Percentiles rank a stretch among this genome's conserved stretches.
Conservation (phyloP, 2,329 filamentous ascomycete genomes). For the Fusarium compactum region DNA sequence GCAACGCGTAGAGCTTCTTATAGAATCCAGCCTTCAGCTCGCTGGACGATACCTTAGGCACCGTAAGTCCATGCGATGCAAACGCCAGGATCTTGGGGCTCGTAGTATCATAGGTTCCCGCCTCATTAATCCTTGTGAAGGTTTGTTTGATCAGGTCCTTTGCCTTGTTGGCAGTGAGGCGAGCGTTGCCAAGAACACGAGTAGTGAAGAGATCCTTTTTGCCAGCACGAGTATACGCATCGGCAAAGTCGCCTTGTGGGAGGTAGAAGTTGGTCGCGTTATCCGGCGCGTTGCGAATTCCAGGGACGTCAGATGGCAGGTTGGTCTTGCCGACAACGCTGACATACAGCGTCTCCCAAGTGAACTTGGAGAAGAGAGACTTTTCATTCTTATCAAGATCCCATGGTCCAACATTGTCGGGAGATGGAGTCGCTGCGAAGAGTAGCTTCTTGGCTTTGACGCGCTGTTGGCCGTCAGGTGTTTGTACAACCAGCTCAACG, state of each 20-base stretch:
- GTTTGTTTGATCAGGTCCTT: slow-evolving; percentile 4
- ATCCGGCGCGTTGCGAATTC: slow-evolving; percentile 25
- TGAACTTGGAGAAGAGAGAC: slow-evolving; percentile 46
- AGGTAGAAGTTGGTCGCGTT: slow-evolving; percentile 20
- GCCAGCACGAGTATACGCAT: slow-evolving; percentile 4
- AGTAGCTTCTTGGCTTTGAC: slow-evolving; percentile 47
- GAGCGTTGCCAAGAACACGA: slow-evolving; percentile 14
- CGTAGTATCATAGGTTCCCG: slow-evolving; percentile 14
- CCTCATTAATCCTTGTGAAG: slow-evolving; percentile 6
- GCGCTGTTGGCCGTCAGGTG: slow-evolving; percentile 13
- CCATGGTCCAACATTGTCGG: slow-evolving; percentile 42
- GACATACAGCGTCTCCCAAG: slow-evolving; percentile 37
- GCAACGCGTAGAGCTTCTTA: slow-evolving; percentile 49
- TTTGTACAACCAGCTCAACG: slow-evolving; percentile 24
- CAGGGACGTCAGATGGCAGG: not conserved
- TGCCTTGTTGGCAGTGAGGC: slow-evolving; percentile 6
- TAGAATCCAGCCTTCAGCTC: slow-evolving; percentile 52
- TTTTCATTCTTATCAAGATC: slow-evolving; percentile 44
- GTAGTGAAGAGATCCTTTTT: slow-evolving; percentile 9
- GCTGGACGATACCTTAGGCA: slow-evolving; percentile 42
- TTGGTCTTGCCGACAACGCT: slow-evolving; percentile 41
- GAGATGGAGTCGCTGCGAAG: slow-evolving; percentile 46
- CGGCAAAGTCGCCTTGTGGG: slow-evolving; percentile 14
- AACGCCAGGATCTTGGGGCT: slow-evolving; percentile 33
- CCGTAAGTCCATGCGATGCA: slow-evolving; percentile 38